Conservation (phyloP, 2,329 filamentous ascomycete species). For the Calycina herbarum region DNA sequence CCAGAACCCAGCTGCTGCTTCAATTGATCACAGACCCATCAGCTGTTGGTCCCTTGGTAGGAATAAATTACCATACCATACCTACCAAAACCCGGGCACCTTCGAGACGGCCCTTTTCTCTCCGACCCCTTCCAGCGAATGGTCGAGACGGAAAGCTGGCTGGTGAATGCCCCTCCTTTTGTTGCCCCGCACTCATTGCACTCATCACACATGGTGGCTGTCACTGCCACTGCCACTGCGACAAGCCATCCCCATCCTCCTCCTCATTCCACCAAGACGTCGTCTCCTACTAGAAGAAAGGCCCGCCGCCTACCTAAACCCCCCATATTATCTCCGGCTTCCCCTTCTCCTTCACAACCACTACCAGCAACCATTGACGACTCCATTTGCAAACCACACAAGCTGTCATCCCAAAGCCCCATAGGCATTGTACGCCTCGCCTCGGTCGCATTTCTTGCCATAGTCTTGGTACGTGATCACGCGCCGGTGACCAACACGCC, state of each 20-base stretch:
- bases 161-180: constrained; percentile 20
- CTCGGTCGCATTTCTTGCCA: constrained; percentile 35
- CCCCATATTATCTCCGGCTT: constrained; percentile 16
- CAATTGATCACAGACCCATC: neutral
- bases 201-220: too few relatives aligned
- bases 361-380: constrained; percentile 22
- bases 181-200: constrained; percentile 11
- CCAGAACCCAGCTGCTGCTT: neutral
- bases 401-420: constrained; percentile 29
- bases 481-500: constrained; percentile 11
- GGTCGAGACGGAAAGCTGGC: constrained; percentile 16
- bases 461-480: constrained; percentile 35
- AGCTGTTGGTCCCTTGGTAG: neutral
- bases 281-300: constrained; percentile 31
- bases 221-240: neutral
- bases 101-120: constrained; percentile 10
- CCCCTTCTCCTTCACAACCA: constrained; percentile 13
- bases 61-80: neutral
- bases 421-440: constrained; percentile 37
- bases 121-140: constrained; percentile 1
- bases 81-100: neutral
- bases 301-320: constrained; percentile 26
- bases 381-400: constrained; percentile 24
- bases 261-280: constrained; percentile 31
- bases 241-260: neutral